Percentiles rank a stretch among this genome's conserved stretches.
phyloP scores from a whole-genome alignment of 176 grass and related monocot species.

The Cenchrus americanus region DNA sequence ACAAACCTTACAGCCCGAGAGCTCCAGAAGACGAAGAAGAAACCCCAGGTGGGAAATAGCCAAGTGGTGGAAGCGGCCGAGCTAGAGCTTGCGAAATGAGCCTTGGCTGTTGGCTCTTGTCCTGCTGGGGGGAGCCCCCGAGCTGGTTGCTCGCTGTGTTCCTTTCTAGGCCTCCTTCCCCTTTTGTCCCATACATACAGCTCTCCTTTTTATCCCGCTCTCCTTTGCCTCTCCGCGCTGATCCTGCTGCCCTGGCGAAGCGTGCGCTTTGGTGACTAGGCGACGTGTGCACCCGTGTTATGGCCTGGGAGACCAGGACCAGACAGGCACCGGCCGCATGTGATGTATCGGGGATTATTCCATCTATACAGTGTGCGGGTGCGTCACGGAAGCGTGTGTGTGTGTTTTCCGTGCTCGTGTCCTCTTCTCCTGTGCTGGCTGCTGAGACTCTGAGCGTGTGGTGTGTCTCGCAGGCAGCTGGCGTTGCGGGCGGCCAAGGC shows the following conservation, averaged over 20 bases:
- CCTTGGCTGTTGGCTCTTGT: constrained; percentile 36
- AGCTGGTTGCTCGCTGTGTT: not conserved
- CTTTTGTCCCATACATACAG: constrained; percentile 42
- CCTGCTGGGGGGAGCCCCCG: constrained; percentile 9
- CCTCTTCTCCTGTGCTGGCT: constrained; percentile 1
- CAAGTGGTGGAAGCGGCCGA: constrained; percentile 38
- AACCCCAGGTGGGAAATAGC: not conserved
- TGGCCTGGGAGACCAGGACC: not conserved
- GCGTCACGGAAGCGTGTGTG: constrained; percentile 42
- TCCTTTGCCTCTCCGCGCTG: not conserved
- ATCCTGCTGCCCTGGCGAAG: not conserved
- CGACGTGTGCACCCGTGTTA: not conserved
- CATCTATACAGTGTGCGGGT: constrained; percentile 5
- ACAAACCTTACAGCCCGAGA: constrained; percentile 3
- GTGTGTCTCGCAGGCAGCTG: not conserved
- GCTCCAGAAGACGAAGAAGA: constrained; percentile 7
- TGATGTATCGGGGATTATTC: constrained; percentile 38
- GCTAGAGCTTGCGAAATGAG: constrained; percentile 26
- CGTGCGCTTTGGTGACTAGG: constrained; percentile 24
- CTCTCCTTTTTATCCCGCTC: constrained; percentile 52
- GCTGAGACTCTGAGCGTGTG: not conserved
- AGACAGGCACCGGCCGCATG: constrained; percentile 11
- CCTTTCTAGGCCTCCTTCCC: constrained; percentile 44
- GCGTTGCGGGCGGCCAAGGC: not conserved
- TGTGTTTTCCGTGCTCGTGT: constrained; percentile 22